These are phyloP conservation scores for Kodamaea jinghongensis DNA, from an alignment of 805 yeast genomes.

Conservation along the genomic window DNA sequence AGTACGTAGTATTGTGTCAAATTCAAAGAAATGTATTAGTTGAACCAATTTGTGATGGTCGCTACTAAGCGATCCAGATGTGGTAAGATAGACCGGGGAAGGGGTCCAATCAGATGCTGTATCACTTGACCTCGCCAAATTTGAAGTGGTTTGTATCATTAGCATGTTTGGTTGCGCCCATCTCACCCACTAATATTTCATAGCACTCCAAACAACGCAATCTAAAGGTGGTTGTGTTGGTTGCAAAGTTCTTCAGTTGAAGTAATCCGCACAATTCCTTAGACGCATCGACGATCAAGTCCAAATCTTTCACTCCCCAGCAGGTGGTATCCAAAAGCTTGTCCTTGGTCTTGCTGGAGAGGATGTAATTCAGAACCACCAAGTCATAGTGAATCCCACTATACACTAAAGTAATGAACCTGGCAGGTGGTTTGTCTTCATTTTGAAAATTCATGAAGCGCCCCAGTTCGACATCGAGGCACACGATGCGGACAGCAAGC, in stretches of 20 bases:
- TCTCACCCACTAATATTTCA: slow-evolving; percentile 54
- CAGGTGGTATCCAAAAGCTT: slow-evolving; percentile 36
- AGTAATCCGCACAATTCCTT: slow-evolving; percentile 41
- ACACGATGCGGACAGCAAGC: slow-evolving; percentile 50
- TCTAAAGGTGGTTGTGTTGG: slow-evolving; percentile 60
- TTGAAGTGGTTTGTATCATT: slow-evolving; percentile 55
- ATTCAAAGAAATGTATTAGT: no score
- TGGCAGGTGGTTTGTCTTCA: slow-evolving; percentile 32
- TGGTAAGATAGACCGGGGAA: no score
- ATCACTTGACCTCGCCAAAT: slow-evolving; percentile 54
- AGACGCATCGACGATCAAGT: slow-evolving; percentile 35
- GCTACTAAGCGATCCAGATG: no score
- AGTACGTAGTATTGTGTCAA: no score
- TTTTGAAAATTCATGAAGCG: slow-evolving; percentile 50
- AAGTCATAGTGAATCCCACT: slow-evolving; percentile 76
- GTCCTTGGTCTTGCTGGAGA: slow-evolving; percentile 19
- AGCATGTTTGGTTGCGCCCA: slow-evolving; percentile 64
- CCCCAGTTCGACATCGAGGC: slow-evolving; percentile 64
- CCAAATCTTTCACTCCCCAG: slow-evolving; percentile 28
- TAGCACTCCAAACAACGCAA: slow-evolving; percentile 59
- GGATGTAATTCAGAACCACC: slow-evolving; percentile 36
- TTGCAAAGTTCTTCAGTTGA: slow-evolving; percentile 54
- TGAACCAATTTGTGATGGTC: no score
- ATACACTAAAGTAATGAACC: slow-evolving; percentile 56
- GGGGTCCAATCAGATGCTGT: no score